These are phyloP conservation scores for Candida tallmaniae DNA, from an alignment of 805 yeast genomes.

Conservation along the genomic window DNA sequence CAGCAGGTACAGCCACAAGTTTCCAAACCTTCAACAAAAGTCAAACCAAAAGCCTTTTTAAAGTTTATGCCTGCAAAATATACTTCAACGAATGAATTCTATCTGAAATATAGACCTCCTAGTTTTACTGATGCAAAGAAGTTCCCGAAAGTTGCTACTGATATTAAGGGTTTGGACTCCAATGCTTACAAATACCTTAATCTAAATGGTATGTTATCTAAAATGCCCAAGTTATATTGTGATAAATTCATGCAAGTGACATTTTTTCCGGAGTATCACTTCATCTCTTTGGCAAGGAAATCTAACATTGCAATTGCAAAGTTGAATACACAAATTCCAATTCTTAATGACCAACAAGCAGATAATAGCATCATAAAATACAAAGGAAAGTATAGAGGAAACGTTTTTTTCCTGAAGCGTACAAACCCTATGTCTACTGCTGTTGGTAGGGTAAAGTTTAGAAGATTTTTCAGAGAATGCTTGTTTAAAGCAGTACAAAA, in stretches of 20 bases:
- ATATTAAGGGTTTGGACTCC: constrained; percentile 32
- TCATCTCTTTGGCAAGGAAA: constrained; percentile 25
- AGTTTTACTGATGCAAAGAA: neutral
- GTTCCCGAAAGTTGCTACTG: constrained; percentile 26
- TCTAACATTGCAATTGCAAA: constrained; percentile 35
- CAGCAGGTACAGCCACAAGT: constrained; percentile 2
- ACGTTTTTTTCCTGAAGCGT: constrained; percentile 19
- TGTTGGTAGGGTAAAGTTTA: constrained; percentile 21
- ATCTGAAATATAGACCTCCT: constrained; percentile 5
- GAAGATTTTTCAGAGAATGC: constrained; percentile 18
- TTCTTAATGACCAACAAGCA: constrained; percentile 22
- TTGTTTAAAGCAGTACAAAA: constrained; percentile 13
- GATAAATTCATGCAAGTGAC: constrained; percentile 18
- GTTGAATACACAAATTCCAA: constrained; percentile 23
- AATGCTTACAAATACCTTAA: constrained; percentile 14
- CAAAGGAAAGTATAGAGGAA: constrained; percentile 22
- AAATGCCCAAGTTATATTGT: constrained; percentile 11
- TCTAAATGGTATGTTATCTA: constrained; percentile 14
- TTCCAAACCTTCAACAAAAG: neutral
- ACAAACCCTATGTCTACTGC: constrained; percentile 31
- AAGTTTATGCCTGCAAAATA: constrained; percentile 1
- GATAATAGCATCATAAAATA: constrained; percentile 19
- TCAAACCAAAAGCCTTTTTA: neutral
- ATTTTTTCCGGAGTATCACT: constrained; percentile 28
- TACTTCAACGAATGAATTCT: neutral